Evolutionary conservation across 768 basidiomycete genomes (phyloP), one percentile per base, ranked within the genome.

Genomic region (Cystobasidiopsis lactophilus): DNA sequence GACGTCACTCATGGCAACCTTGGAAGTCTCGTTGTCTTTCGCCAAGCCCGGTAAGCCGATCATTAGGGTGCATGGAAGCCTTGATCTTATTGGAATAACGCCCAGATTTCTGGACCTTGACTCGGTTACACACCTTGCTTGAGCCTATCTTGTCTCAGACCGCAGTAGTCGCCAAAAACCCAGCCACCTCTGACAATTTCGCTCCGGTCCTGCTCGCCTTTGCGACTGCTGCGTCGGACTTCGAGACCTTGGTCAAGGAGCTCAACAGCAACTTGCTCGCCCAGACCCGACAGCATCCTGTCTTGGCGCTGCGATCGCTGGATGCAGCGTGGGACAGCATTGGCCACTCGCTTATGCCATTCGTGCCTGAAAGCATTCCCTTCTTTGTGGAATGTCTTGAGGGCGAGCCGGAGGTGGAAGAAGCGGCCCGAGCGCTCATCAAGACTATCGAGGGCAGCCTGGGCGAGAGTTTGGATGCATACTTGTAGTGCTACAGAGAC

Each of bases 81-180:
- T 11, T 9, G 41, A 7, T 43, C 41, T 9, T 10, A 43, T n/a
- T n/a, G n/a, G n/a, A 11, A 19, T 19, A 11, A 43, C 5, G 3
- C 11, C 1, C 57, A 89, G 88, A 71, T 10, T 91, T 83, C 73
- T 95, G 89, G 88, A 77, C 82, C 3, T 80, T 84, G 57, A 78
- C 83, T 62, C 81, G 80, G 58, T 65, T 85, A 21, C 72, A 75
- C 10, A 73, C 75, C 48, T 68, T 89, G 5, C 65, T 75, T 4
- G 66, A 74, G 5, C 69, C 75, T 1, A 58, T 88, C 27, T 70
- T 82, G 5, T 69, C 73, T 14, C 88, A 18, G 67, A 29, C 9
- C 26, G n/a, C 10, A 9, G 11, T 11, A 27, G 24, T 9, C 68
- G 58, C 10, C n/a, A n/a, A n/a, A n/a, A n/a, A n/a, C n/a, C n/a